phyloP scores from a whole-genome alignment of 148 eudicot genomes.

The Dysphania ambrosioides region DNA sequence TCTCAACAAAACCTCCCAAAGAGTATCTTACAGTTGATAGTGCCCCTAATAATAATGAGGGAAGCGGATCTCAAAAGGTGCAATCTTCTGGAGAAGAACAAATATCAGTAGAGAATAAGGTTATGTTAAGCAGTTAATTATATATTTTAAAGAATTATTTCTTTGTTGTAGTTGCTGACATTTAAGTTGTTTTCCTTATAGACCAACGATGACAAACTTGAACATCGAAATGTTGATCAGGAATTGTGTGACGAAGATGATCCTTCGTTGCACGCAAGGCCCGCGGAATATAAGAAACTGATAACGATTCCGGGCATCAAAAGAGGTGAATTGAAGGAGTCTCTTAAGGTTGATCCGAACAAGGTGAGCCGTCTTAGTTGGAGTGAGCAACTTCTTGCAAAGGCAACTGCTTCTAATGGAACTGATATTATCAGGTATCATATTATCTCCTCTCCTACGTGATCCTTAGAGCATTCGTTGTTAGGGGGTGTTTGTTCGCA shows the following conservation, averaged over 20 bases:
- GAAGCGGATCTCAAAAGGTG: too few species aligned
- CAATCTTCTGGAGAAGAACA: too few species aligned
- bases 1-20: conserved; percentile 77
- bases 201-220: conserved; percentile 36
- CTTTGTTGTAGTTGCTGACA: neutral
- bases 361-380: conserved; percentile 78
- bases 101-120: conserved; percentile 1
- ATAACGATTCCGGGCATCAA: conserved; percentile 71
- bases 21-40: conserved; percentile 42
- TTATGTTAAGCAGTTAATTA: neutral
- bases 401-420: conserved; percentile 55
- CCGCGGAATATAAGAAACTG: conserved; percentile 56
- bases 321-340: conserved; percentile 63
- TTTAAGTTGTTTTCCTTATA: conserved; percentile 12
- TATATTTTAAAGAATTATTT: neutral
- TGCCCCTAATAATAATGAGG: conserved; percentile 9
- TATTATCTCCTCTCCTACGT: neutral
- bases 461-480: too few species aligned
- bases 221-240: conserved; percentile 28
- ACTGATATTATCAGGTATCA: conserved; percentile 61
- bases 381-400: conserved; percentile 82
- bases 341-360: conserved; percentile 57
- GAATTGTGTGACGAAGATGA: conserved; percentile 25
- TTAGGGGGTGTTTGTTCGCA: too few species aligned
- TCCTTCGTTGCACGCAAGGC: conserved; percentile 16